Evolutionary conservation across 306 rosid species (phyloP), one percentile per base, ranked within the genome.

Genomic region (Prinsepia uniflora): DNA sequence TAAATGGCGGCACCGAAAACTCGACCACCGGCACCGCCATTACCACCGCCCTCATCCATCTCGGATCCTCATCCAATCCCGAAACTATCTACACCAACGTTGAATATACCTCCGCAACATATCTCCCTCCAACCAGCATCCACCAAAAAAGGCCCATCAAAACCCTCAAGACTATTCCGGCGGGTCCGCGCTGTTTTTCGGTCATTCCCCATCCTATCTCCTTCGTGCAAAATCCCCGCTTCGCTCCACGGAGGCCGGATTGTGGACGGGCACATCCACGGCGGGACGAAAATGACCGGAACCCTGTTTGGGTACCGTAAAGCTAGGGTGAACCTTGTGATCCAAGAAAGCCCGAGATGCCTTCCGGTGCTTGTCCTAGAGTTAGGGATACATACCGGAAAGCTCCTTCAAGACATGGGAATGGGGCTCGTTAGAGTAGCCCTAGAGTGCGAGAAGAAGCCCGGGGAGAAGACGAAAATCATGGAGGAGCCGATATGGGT

Each of bases 401-500:
- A 84, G 60, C 75, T 90, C 0, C 81, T 94, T 3, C 98, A 89
- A 11, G 96, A 90, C 50, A 86, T 90, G 89, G 92, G 91, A 34
- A 40, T 45, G 63, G 97, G 98, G 65, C 81, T 87, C 0, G 89
- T 86, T 0, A 74, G 98, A 12, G 66, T 94, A 8, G 96, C 97
- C 0, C 44, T 94, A 19, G 98, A 94, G 76, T 94, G 97, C 44
- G 98, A 91, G 10, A 90, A 82, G 57, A 72, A 67, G 19, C 75
- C 83, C 0, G 12, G 62, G 0, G 87, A 87, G 65, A 87, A 87
- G 82, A 85, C 80, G 7, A 86, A 78, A 78, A 79, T 94, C 3
- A 4, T 84, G 0, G 92, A 90, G 0, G 98, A 94, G 59, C 92
- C 97, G 0, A 78, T 89, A 39, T 94, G 98, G 98, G 78, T 83